Percentiles rank a stretch among this genome's conserved stretches.
Conservation (phyloP, 352 stramenopile genomes). For the Globisporangium mamillatum region DNA sequence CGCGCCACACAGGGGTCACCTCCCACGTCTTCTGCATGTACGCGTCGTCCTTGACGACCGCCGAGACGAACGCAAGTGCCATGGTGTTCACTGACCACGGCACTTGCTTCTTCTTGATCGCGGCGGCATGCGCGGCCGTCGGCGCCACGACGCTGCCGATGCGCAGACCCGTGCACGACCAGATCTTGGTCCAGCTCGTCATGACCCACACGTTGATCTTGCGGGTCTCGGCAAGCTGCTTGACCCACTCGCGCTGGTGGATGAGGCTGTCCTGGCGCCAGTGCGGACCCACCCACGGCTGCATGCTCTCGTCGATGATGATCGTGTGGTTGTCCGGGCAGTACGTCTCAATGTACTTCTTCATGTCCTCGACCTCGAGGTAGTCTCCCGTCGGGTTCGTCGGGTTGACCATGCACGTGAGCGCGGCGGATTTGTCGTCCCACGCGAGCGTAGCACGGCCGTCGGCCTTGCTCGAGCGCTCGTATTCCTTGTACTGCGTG, state of each 20-base stretch:
- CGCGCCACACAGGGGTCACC: slow-evolving; percentile 78
- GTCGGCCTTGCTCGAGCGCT: slow-evolving; percentile 80
- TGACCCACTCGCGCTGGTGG: slow-evolving; percentile 81
- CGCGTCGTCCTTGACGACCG: slow-evolving; percentile 72
- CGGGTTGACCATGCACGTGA: slow-evolving; percentile 89
- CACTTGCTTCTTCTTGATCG: slow-evolving; percentile 90
- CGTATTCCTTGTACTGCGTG: slow-evolving; percentile 89
- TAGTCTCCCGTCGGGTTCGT: slow-evolving; percentile 91
- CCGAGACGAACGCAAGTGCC: slow-evolving; percentile 83
- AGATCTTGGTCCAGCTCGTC: slow-evolving; percentile 92
- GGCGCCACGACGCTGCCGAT: slow-evolving; percentile 87
- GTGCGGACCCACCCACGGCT: slow-evolving; percentile 83
- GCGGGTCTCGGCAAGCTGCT: slow-evolving; percentile 65
- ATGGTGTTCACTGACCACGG: slow-evolving; percentile 92
- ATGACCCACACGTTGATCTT: slow-evolving; percentile 90
- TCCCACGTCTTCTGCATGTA: slow-evolving; percentile 86
- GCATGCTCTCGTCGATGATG: slow-evolving; percentile 91
- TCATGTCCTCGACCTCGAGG: slow-evolving; percentile 76
- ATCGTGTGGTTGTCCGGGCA: slow-evolving; percentile 87
- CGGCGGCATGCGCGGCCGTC: slow-evolving; percentile 64
- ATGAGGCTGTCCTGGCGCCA: slow-evolving; percentile 88
- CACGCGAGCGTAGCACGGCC: slow-evolving; percentile 74
- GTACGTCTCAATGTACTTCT: slow-evolving; percentile 82
- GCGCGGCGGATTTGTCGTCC: slow-evolving; percentile 62
- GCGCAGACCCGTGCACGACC: slow-evolving; percentile 87